phyloP scores from a whole-genome alignment of 140 eudicot genomes.

The Ambrosia hybrid region DNA sequence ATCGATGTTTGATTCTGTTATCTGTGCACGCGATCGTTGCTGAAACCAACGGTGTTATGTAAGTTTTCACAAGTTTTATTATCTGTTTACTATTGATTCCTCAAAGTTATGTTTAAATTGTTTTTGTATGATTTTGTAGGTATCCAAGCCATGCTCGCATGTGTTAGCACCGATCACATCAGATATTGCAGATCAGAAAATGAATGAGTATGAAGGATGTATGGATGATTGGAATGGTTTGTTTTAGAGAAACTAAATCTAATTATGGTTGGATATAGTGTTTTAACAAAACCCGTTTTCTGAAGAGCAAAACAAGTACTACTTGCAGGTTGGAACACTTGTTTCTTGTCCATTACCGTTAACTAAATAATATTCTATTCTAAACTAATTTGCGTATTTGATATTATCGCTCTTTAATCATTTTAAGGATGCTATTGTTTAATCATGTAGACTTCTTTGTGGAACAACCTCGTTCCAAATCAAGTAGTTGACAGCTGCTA shows the following conservation, averaged over 20 bases:
- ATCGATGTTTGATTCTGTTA: slow-evolving; percentile 96
- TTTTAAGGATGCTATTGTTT: background rate
- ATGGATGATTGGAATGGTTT: slow-evolving; percentile 88
- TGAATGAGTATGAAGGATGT: slow-evolving; percentile 65
- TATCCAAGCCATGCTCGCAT: slow-evolving; percentile 98
- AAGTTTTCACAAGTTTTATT: slow-evolving; percentile 30
- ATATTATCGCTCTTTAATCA: background rate
- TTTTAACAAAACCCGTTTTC: slow-evolving; percentile 67
- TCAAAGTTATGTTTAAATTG: background rate
- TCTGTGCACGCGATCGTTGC: slow-evolving; percentile 94
- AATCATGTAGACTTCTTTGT: slow-evolving; percentile 67
- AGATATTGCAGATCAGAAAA: slow-evolving; percentile 66
- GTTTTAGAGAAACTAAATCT: slow-evolving; percentile 57
- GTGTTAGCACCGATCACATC: slow-evolving; percentile 92
- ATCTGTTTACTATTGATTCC: background rate
- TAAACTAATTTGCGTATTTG: background rate
- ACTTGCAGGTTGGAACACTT: slow-evolving; percentile 60
- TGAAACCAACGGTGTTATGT: slow-evolving; percentile 96
- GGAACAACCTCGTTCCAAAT: slow-evolving; percentile 89
- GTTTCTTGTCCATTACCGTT: background rate
- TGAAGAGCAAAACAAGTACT: slow-evolving; percentile 79
- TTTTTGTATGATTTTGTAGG: slow-evolving; percentile 76
- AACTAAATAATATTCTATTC: background rate
- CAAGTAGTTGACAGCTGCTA: slow-evolving; percentile 75
- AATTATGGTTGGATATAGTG: slow-evolving; percentile 85